Evolutionary conservation across 2,329 filamentous ascomycete genomes (phyloP).

Genomic region (Pseudogymnoascus sp.): DNA sequence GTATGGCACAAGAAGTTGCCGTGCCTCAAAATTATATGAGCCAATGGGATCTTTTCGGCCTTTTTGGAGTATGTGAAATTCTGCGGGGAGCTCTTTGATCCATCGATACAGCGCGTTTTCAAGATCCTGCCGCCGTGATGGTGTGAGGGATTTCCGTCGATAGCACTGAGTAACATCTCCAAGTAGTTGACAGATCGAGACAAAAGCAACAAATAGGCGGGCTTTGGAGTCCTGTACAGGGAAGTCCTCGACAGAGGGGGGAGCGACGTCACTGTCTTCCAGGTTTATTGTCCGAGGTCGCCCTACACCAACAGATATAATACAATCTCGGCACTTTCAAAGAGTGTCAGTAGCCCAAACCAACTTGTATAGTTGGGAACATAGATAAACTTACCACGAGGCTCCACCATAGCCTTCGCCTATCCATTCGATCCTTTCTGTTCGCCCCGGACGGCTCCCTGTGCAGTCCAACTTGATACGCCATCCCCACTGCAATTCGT

Average conservation of each 20-base stretch:
- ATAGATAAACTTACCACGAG: conserved; percentile 29
- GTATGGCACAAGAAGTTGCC: conserved; percentile 10
- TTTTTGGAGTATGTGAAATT: conserved; percentile 16
- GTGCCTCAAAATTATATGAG: conserved; percentile 21
- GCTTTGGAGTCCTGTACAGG: not conserved
- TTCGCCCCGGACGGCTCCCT: conserved; percentile 29
- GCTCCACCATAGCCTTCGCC: conserved; percentile 37
- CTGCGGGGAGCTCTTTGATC: conserved; percentile 30
- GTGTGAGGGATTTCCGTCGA: conserved; percentile 6
- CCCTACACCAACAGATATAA: conserved; percentile 32
- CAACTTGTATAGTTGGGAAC: not conserved
- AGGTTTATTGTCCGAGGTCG: conserved; percentile 11
- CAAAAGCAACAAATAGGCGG: conserved; percentile 9
- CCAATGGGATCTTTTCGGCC: not conserved
- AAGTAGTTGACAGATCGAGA: conserved; percentile 8
- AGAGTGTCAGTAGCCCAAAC: not conserved
- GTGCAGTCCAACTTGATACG: conserved; percentile 38
- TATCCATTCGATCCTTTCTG: conserved; percentile 30
- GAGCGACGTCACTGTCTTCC: conserved; percentile 8
- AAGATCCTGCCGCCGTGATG: not conserved
- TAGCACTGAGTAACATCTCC: conserved; percentile 9
- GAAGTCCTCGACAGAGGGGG: conserved; percentile 11
- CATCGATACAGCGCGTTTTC: conserved; percentile 28
- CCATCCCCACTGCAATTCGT: conserved; percentile 34
- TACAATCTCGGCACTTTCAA: conserved; percentile 30